phyloP scores from a whole-genome alignment of 2,329 filamentous ascomycete species.

The Endoconidiophora polonica region DNA sequence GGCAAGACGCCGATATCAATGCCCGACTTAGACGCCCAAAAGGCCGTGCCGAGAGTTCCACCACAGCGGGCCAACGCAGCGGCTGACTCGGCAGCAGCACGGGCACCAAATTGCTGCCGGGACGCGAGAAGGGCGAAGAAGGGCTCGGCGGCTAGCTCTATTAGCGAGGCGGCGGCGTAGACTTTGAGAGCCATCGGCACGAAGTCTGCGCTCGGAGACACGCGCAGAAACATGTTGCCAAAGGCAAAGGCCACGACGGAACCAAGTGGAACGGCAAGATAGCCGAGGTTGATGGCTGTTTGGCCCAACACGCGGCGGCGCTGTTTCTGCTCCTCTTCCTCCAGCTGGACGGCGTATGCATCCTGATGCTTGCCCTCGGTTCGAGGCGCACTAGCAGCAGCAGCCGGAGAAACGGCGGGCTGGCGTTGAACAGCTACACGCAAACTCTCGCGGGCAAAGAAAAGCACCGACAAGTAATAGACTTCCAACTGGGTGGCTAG shows the following conservation, averaged over 20 bases:
- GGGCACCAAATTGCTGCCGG: slow-evolving; percentile 59
- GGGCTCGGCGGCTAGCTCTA: slow-evolving; percentile 76
- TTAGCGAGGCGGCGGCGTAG: slow-evolving; percentile 38
- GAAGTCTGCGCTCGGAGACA: slow-evolving; percentile 36
- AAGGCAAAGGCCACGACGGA: slow-evolving; percentile 45
- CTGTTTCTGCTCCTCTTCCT: background rate
- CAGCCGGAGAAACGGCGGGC: slow-evolving; percentile 4
- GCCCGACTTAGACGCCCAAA: slow-evolving; percentile 38
- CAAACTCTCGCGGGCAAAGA: slow-evolving; percentile 82
- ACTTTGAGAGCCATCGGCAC: slow-evolving; percentile 37
- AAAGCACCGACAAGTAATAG: slow-evolving; percentile 82
- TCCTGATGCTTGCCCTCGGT: background rate
- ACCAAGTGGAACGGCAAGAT: slow-evolving; percentile 58
- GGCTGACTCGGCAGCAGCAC: slow-evolving; percentile 67
- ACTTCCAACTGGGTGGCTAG: slow-evolving; percentile 82
- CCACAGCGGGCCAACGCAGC: slow-evolving; percentile 66
- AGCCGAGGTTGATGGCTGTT: slow-evolving; percentile 74
- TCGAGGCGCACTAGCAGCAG: background rate
- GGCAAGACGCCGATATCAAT: slow-evolving; percentile 59
- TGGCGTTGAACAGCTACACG: slow-evolving; percentile 83
- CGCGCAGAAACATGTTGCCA: slow-evolving; percentile 47
- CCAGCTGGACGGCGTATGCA: background rate
- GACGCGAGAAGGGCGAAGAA: slow-evolving; percentile 79
- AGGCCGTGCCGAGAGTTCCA: slow-evolving; percentile 53
- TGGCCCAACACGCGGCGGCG: slow-evolving; percentile 35